Conservation (phyloP, 352 stramenopile genomes). For the Globisporangium parvum region DNA sequence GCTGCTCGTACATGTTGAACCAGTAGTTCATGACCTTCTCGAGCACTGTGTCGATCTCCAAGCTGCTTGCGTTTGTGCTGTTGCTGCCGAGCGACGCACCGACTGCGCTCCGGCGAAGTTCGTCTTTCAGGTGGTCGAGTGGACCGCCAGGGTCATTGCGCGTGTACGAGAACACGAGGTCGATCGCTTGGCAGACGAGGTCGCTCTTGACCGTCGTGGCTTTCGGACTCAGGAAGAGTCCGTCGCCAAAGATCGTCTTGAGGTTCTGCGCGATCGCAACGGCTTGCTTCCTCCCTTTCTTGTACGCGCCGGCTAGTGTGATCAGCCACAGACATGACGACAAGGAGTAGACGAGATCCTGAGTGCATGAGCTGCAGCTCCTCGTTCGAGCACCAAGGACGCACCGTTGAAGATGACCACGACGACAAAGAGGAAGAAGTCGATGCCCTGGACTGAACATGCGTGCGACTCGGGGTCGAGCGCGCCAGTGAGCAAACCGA, state of each 20-base stretch:
- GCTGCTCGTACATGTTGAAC: constrained; percentile 70
- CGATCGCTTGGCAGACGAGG: constrained; percentile 56
- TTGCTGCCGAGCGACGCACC: not conserved
- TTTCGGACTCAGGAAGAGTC: constrained; percentile 50
- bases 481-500: constrained; percentile 62
- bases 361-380: too few relatives aligned
- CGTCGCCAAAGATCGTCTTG: constrained; percentile 62
- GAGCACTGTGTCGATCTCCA: constrained; percentile 71
- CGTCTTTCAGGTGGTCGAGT: constrained; percentile 50
- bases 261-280: constrained; percentile 64
- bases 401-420: constrained; percentile 78
- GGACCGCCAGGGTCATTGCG: constrained; percentile 31
- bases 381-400: too few relatives aligned
- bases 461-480: constrained; percentile 72
- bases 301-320: constrained; percentile 48
- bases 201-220: constrained; percentile 48
- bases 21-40: constrained; percentile 77
- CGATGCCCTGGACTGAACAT: constrained; percentile 64
- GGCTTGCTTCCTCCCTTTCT: constrained; percentile 61
- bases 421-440: constrained; percentile 75
- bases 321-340: too few relatives aligned
- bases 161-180: constrained; percentile 71
- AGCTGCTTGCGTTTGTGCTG: not conserved
- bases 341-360: too few relatives aligned
- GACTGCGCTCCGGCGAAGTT: constrained; percentile 19